Base-by-base conservation (phyloP, 1,284 basidiomycete species). In the Boletus sp. region DNA sequence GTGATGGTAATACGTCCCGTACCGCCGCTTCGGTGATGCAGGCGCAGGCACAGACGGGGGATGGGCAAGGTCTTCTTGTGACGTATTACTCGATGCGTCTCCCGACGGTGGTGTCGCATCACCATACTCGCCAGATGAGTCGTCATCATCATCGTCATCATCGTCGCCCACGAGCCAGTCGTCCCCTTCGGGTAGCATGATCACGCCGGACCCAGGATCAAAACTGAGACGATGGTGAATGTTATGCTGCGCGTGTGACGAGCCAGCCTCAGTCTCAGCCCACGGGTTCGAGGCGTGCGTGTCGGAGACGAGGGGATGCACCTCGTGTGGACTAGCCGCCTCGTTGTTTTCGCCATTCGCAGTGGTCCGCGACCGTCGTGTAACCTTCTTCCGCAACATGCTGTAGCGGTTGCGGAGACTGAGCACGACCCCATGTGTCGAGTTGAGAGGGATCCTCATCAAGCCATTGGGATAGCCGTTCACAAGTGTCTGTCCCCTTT, bases 201-300 rank as follows among this genome's bases (percentile, higher is more conserved):
- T 94, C 43, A 94, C 88, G 0, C 92, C 93, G 2, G 88, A 88
- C 4, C 84, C 89, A 55, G 83, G 84, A 66, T 92, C 90, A 61
- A 87, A 91, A 74, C 88, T 91, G 54, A 92, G 71, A 9, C 88
- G 80, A 67, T 88, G 86, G 48, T 75, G 76, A 33, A 84, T 63
- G 49, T 44, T 46, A 33, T 57, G 64, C 39, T 64, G 67, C 15
- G 61, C 55, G 15, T 59, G 67, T 31, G 71, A 73, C 27, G 65
- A 63, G 13, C 55, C 64, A 12, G 45, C 61, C 45, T 47, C 58
- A 7, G 46, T 49, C 51, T 86, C 84, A 33, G 77, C 76, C 86
- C 86, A 88, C 0, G 86, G 84, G 59, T 86, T 82, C 6, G 69
- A 64, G 9, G 63, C 58, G 4, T 61, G 70, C 39, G 60, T 58